Percentiles rank a stretch among this genome's conserved stretches.
These are phyloP conservation scores for Lodderomyces jiufengensis DNA, from an alignment of 1,139 yeast genomes.

Conservation along the genomic window DNA sequence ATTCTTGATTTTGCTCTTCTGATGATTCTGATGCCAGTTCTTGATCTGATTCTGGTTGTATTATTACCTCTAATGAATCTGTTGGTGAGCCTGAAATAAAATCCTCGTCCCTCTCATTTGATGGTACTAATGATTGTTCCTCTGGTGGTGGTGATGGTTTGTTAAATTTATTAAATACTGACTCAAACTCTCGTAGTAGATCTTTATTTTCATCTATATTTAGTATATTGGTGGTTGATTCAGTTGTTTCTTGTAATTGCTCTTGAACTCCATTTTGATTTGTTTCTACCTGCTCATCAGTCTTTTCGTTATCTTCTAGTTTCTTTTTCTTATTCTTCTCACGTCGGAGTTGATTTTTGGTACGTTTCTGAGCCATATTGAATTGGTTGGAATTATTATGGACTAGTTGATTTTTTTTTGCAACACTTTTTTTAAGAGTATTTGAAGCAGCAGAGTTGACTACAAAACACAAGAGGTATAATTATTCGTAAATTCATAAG, in stretches of 20 bases:
- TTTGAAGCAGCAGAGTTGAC: too few relatives aligned
- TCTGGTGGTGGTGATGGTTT: constrained; percentile 7
- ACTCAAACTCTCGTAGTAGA: constrained; percentile 36
- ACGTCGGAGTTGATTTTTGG: constrained; percentile 63
- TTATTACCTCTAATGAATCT: too few relatives aligned
- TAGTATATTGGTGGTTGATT: constrained; percentile 1
- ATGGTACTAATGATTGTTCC: constrained; percentile 3
- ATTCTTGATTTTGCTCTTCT: constrained; percentile 1
- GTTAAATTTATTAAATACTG: constrained; percentile 42
- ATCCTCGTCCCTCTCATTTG: background rate
- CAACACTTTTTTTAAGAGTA: too few relatives aligned
- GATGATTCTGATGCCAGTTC: background rate
- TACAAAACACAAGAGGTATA: too few relatives aligned
- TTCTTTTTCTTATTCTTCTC: constrained; percentile 55
- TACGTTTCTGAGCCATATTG: constrained; percentile 29
- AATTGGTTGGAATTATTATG: too few relatives aligned
- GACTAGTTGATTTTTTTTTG: too few relatives aligned
- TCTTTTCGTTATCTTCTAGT: constrained; percentile 11
- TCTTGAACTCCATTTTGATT: background rate
- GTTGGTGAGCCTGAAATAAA: background rate
- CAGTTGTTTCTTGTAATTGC: background rate
- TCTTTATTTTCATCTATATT: constrained; percentile 22
- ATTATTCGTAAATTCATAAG: too few relatives aligned
- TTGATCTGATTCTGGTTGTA: constrained; percentile 12
- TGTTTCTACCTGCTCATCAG: background rate